A percentile compares a stretch with the other conserved stretches of the same genome.
These are phyloP conservation scores for Candida yuanshanica DNA, from an alignment of 805 yeast genomes.

Conservation along the genomic window DNA sequence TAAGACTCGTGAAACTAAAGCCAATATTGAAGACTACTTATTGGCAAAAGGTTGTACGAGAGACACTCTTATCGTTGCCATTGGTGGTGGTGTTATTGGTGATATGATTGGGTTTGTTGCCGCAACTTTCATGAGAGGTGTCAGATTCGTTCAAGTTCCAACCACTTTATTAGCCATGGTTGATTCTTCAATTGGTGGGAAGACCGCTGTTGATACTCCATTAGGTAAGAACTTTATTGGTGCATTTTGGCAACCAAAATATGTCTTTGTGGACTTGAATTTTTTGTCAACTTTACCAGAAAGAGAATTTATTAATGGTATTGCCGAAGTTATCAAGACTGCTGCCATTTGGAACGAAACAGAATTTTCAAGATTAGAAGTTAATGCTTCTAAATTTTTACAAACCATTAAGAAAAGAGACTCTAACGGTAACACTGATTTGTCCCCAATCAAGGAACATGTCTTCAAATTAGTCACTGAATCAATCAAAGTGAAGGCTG, in stretches of 20 bases:
- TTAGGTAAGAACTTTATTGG: slow-evolving; percentile 94
- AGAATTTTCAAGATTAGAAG: slow-evolving; percentile 83
- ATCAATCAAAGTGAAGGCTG: slow-evolving; percentile 86
- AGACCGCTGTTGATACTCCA: slow-evolving; percentile 97
- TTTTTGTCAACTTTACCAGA: slow-evolving; percentile 86
- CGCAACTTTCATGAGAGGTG: slow-evolving; percentile 99
- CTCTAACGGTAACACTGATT: slow-evolving; percentile 49
- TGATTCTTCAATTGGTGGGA: slow-evolving; percentile 96
- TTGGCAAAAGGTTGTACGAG: slow-evolving; percentile 84
- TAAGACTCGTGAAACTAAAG: slow-evolving; percentile 85
- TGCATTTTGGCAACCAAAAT: slow-evolving; percentile 94
- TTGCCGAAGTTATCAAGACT: slow-evolving; percentile 97
- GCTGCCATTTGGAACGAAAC: slow-evolving; percentile 96
- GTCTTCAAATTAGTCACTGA: slow-evolving; percentile 75
- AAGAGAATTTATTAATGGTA: slow-evolving; percentile 94
- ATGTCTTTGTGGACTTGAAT: slow-evolving; percentile 80
- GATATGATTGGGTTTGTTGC: slow-evolving; percentile 99
- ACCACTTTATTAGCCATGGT: slow-evolving; percentile 95
- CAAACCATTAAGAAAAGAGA: slow-evolving; percentile 52
- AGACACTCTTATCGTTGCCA: slow-evolving; percentile 89
- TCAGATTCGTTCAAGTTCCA: slow-evolving; percentile 88
- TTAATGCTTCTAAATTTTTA: slow-evolving; percentile 63
- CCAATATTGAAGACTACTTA: slow-evolving; percentile 85
- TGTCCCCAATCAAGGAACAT: slow-evolving; percentile 65
- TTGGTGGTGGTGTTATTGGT: slow-evolving; percentile 98